Base-by-base conservation (phyloP, 768 basidiomycete species). In the Scleroderma bovista region DNA sequence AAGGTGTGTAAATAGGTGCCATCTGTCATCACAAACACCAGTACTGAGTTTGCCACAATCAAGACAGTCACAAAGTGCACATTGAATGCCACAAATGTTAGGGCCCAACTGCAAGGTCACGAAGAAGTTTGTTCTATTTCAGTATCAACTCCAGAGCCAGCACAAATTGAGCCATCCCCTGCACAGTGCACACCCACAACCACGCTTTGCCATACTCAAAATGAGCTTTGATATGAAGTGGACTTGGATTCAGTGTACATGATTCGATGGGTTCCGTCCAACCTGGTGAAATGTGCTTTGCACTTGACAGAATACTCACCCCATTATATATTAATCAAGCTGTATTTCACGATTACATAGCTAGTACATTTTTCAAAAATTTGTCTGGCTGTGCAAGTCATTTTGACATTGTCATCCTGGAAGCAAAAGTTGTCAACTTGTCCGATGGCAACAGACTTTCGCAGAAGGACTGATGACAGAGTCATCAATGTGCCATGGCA, bases 281-380 rank as follows among this genome's bases (percentile, higher is more conserved):
- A 56, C 80, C 83, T 23, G 76, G 79, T 54, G 85, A 86, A 42
- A 85, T 86, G 78, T 78, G 80, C 51, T 84, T 81, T 52, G 86
- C 85, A 6, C 72, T 88, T 26, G 85, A 88, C 60, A 70, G 83
- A n/a, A n/a, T n/a, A n/a, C n/a, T n/a, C n/a, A n/a, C n/a, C n/a
- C n/a, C n/a, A n/a, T n/a, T n/a, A n/a, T n/a, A n/a, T n/a, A n/a
- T n/a, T n/a, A n/a, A n/a, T n/a, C n/a, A n/a, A n/a, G n/a, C n/a
- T n/a, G n/a, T n/a, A n/a, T n/a, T n/a, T n/a, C n/a, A n/a, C n/a
- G n/a, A n/a, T n/a, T n/a, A n/a, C n/a, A n/a, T n/a, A n/a, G n/a
- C n/a, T n/a, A n/a, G n/a, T n/a, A n/a, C n/a, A n/a, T n/a, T n/a
- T n/a, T n/a, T n/a, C n/a, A n/a, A n/a, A n/a, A n/a, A n/a, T n/a